phyloP scores from a whole-genome alignment of 768 basidiomycete species.

The Rhizopogon sp. region DNA sequence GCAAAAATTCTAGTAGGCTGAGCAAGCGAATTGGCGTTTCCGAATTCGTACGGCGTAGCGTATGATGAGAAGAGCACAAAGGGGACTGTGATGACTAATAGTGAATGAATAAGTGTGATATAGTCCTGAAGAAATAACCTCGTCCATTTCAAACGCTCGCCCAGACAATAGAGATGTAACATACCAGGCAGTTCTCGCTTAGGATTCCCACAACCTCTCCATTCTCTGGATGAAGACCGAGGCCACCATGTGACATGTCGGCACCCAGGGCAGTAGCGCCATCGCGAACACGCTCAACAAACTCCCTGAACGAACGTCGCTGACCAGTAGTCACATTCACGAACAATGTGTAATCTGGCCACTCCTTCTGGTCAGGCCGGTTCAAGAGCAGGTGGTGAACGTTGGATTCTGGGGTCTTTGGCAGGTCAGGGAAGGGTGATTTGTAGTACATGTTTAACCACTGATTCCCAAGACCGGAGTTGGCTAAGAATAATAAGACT shows the following conservation, averaged over 20 bases:
- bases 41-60: slow-evolving; percentile 46
- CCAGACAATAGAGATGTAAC: neutral
- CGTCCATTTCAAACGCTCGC: neutral
- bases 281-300: slow-evolving; percentile 40
- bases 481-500: neutral
- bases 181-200: slow-evolving; percentile 60
- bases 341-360: slow-evolving; percentile 45
- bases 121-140: slow-evolving; percentile 37
- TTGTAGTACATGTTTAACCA: slow-evolving; percentile 41
- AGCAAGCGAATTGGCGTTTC: slow-evolving; percentile 38
- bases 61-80: slow-evolving; percentile 43
- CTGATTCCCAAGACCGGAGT: neutral
- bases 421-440: slow-evolving; percentile 47
- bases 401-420: slow-evolving; percentile 41
- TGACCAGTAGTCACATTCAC: slow-evolving; percentile 49
- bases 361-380: slow-evolving; percentile 42
- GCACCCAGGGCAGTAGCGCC: slow-evolving; percentile 48
- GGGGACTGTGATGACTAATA: slow-evolving; percentile 38
- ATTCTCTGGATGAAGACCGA: slow-evolving; percentile 39
- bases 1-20: slow-evolving; percentile 44
- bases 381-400: slow-evolving; percentile 44
- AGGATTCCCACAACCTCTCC: slow-evolving; percentile 60
- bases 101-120: slow-evolving; percentile 35
- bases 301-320: slow-evolving; percentile 36
- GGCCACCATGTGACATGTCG: slow-evolving; percentile 40